Evolutionary conservation across 2,329 filamentous ascomycete genomes (phyloP).

Genomic region (Epichloe baconii): DNA sequence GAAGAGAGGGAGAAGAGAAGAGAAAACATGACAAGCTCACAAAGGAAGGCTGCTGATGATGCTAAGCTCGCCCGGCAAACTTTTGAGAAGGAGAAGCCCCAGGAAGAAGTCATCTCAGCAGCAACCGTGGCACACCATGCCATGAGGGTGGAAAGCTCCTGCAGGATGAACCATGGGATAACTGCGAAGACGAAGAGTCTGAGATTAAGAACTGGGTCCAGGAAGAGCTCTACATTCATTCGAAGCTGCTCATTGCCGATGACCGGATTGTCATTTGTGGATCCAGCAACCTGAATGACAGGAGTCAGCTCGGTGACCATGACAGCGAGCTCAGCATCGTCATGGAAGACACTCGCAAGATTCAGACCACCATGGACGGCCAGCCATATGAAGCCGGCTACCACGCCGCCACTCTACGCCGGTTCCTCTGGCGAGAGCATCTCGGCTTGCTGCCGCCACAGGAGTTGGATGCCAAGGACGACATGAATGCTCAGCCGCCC

Average conservation of each 20-base stretch:
- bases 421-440: constrained; percentile 83
- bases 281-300: constrained; percentile 84
- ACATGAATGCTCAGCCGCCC: constrained; percentile 64
- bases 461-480: constrained; percentile 49
- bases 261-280: constrained; percentile 77
- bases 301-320: constrained; percentile 74
- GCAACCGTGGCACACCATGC: constrained; percentile 59
- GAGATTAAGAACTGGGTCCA: constrained; percentile 87
- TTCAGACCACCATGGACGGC: constrained; percentile 68
- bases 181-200: constrained; percentile 45
- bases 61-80: constrained; percentile 34
- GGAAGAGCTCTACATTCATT: constrained; percentile 92
- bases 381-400: constrained; percentile 63
- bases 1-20: constrained; percentile 9
- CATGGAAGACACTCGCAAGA: constrained; percentile 65
- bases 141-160: constrained; percentile 53
- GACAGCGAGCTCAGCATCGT: constrained; percentile 86
- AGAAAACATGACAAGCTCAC: constrained; percentile 6
- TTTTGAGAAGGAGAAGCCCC: constrained; percentile 36
- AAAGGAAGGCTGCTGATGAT: constrained; percentile 23
- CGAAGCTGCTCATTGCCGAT: constrained; percentile 80
- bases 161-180: constrained; percentile 64
- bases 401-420: constrained; percentile 67
- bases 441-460: constrained; percentile 69
- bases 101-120: constrained; percentile 24